Evolutionary conservation across 768 basidiomycete genomes (phyloP), one percentile per base, ranked within the genome.

Genomic region (Postia placenta): DNA sequence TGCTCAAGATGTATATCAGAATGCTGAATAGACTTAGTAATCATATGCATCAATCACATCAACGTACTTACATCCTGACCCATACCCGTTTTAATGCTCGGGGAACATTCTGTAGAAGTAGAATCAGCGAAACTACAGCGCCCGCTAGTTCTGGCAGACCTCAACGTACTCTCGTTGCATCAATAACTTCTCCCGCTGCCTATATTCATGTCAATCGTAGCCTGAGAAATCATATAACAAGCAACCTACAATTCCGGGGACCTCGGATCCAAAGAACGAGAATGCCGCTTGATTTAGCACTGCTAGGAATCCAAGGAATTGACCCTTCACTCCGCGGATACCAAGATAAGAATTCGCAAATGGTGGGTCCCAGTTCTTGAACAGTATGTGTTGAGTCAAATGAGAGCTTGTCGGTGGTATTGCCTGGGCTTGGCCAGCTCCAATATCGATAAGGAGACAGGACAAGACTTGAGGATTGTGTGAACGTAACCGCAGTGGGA

Each of bases 1-100:
- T 66, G 17, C 73, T 71, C 22, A 63, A 49, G 20, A 65, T n/a
- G 64, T 69, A 73, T 61, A 74, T 78, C 23, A 78, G 60, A 11
- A 54, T 58, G 28, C 62, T 63, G n/a, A 25, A 17, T 14, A 25
- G 14, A 39, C 19, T 11, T 19, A 38, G 12, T 33, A 33, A 33
- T 33, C 7, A 33, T 33, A 33, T 7, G 7, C 30, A 33, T 33
- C 15, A 15, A 33, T 33, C 14, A 6, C 14, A 11, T 40, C 11
- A 28, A 19, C 3, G 9, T 7, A 41, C 51, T 11, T 37, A 63
- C 62, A 63, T 63, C 5, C 62, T 42, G 22, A 63, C 54, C 62
- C 62, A 63, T 0, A 63, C 62, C 28, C 53, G 49, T n/a, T 51
- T 51, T 14, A 63, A 47, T 3, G 62, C 62, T 14, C 57, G 53